phyloP scores from a whole-genome alignment of 225 moss, liverwort and hornwort species.

The Antitrichia curtipendula region DNA sequence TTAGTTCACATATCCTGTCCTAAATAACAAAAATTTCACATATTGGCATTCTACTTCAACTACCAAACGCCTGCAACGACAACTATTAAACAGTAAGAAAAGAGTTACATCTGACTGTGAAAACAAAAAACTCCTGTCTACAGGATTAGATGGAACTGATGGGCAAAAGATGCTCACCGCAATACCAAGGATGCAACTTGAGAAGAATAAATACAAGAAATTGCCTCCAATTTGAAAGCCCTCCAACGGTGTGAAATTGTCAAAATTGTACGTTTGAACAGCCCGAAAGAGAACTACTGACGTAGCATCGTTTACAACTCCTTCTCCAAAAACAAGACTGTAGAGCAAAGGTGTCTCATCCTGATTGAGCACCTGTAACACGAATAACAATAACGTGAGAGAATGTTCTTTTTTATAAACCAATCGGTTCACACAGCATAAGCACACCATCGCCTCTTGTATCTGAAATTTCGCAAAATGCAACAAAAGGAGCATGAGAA shows the following conservation, averaged over 20 bases:
- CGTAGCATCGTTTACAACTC: slow-evolving; percentile 92
- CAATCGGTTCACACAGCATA: not conserved
- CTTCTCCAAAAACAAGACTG: slow-evolving; percentile 95
- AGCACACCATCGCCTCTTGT: not conserved
- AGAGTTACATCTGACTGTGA: not conserved
- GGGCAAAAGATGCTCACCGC: slow-evolving; percentile 5
- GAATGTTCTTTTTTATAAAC: not conserved
- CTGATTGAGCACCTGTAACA: slow-evolving; percentile 64
- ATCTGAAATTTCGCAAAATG: not conserved
- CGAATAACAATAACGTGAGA: not conserved
- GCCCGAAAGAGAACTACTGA: slow-evolving; percentile 92
- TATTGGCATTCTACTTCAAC: not conserved
- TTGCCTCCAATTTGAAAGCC: slow-evolving; percentile 40
- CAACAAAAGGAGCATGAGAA: not conserved
- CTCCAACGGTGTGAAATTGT: slow-evolving; percentile 40
- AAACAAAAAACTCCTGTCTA: not conserved
- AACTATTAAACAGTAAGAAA: not conserved
- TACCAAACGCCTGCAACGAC: not conserved
- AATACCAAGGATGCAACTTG: slow-evolving; percentile 62
- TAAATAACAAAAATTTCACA: not conserved
- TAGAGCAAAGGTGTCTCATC: slow-evolving; percentile 83
- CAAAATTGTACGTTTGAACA: slow-evolving; percentile 65
- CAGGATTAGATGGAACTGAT: not conserved
- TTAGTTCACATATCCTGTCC: not conserved
- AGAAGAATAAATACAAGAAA: slow-evolving; percentile 71